phyloP scores from a whole-genome alignment of 2,329 filamentous ascomycete genomes.

The Diaporthe velutina region DNA sequence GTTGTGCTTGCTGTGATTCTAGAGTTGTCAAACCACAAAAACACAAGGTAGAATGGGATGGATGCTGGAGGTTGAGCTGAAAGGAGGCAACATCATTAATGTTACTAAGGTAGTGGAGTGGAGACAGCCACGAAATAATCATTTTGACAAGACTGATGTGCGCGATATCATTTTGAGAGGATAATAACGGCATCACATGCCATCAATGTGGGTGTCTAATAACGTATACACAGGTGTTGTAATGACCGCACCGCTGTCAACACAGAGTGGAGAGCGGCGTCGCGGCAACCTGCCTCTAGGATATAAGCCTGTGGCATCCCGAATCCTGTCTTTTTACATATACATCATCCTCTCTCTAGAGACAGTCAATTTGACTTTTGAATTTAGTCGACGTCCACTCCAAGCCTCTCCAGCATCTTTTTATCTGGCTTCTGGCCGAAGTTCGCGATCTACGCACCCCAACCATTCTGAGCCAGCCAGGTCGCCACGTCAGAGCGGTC shows the following conservation, averaged over 20 bases:
- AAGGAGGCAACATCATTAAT: too few species aligned
- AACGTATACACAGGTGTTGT: slow-evolving; percentile 8
- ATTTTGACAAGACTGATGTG: background rate
- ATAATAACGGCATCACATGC: background rate
- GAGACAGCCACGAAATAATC: background rate
- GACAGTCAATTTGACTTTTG: background rate
- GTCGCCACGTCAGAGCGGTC: slow-evolving; percentile 78
- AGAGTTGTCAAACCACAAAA: background rate
- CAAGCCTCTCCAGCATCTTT: background rate
- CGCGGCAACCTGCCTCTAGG: background rate
- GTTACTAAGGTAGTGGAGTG: too few species aligned
- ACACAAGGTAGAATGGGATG: background rate
- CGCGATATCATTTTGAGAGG: background rate
- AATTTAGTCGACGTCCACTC: background rate
- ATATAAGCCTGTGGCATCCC: background rate
- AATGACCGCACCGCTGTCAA: background rate
- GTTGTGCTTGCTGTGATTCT: background rate
- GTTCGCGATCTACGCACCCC: slow-evolving; percentile 38
- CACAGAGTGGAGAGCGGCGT: background rate
- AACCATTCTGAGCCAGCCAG: slow-evolving; percentile 53
- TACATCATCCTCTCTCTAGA: background rate
- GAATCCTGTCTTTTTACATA: background rate
- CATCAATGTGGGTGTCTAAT: slow-evolving; percentile 7
- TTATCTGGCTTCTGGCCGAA: background rate
- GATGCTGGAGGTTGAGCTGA: too few species aligned